Evolutionary conservation across 2,329 filamentous ascomycete genomes (phyloP).

Genomic region (Trichophyton verrucosum): DNA sequence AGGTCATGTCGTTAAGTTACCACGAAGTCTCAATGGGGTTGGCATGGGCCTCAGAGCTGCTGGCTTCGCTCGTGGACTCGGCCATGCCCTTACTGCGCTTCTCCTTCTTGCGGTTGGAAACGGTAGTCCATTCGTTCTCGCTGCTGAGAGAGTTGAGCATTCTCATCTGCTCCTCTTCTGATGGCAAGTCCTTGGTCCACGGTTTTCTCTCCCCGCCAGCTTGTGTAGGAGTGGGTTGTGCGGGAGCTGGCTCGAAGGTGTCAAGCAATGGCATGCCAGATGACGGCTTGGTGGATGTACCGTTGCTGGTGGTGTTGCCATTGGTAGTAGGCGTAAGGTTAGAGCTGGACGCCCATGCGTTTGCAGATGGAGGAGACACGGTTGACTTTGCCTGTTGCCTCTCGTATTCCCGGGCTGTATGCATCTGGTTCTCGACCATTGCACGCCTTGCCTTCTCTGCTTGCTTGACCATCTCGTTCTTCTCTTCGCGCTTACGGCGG

Average conservation of each 20-base stretch:
- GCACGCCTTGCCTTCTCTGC: constrained; percentile 66
- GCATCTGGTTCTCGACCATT: constrained; percentile 70
- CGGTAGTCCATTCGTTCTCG: constrained; percentile 49
- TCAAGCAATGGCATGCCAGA: constrained; percentile 24
- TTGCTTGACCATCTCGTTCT: constrained; percentile 61
- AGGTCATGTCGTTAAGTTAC: not conserved
- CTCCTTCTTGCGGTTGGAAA: constrained; percentile 46
- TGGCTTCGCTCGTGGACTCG: constrained; percentile 35
- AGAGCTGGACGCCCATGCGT: constrained; percentile 39
- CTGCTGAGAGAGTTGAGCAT: constrained; percentile 35
- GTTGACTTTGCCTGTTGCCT: constrained; percentile 50
- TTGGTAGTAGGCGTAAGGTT: constrained; percentile 7
- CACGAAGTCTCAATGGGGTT: not conserved
- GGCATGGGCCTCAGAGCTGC: constrained; percentile 8
- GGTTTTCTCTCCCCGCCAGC: constrained; percentile 6
- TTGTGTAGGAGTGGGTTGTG: constrained; percentile 10
- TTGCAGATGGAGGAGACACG: constrained; percentile 28
- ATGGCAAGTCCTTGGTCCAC: constrained; percentile 40
- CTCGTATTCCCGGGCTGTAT: constrained; percentile 67
- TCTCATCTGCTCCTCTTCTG: constrained; percentile 50
- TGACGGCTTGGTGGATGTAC: not conserved
- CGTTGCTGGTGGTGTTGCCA: constrained; percentile 13
- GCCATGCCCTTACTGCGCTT: constrained; percentile 36
- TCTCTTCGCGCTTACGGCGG: constrained; percentile 71
- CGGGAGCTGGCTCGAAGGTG: constrained; percentile 27